Conservation (phyloP, 2,329 filamentous ascomycete genomes). For the Chrysosporium queenslandicum region DNA sequence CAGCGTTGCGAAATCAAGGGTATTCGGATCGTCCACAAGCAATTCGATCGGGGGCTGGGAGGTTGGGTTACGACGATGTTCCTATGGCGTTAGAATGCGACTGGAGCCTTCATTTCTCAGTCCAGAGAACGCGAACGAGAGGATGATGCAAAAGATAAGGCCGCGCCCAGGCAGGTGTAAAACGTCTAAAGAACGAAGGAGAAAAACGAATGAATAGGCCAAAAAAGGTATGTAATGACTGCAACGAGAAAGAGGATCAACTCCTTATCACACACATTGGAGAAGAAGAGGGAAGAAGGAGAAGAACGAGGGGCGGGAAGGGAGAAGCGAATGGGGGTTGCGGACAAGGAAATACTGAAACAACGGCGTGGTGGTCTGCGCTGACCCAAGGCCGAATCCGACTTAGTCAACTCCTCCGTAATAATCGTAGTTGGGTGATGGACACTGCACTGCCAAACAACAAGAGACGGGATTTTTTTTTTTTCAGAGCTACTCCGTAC, state of each 20-base stretch:
- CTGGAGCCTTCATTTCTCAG: not conserved
- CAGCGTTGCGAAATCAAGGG: not conserved
- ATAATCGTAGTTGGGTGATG: not conserved
- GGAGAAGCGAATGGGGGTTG: conserved; percentile 3
- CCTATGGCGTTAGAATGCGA: not conserved
- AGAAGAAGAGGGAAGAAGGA: not conserved
- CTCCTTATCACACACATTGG: not conserved
- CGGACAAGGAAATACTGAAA: conserved; percentile 9
- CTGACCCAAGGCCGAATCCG: conserved; percentile 4
- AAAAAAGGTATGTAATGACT: not conserved
- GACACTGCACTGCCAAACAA: not conserved
- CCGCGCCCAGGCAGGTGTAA: conserved; percentile 20
- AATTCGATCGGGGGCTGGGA: not conserved
- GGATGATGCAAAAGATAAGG: conserved; percentile 15
- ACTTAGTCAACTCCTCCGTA: not conserved
- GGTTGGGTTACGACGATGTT: not conserved
- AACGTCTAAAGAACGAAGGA: conserved; percentile 9
- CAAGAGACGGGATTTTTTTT: no score
- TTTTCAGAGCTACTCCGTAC: no score
- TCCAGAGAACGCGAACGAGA: conserved; percentile 6
- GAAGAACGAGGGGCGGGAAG: conserved; percentile 5
- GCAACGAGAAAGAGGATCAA: not conserved
- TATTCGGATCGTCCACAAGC: not conserved
- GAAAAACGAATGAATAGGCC: not conserved
- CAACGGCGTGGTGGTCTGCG: conserved; percentile 7